Evolutionary conservation across 345 rosid species (phyloP), one percentile per base, ranked within the genome.

Genomic region (Eucalyptus cladocalyx): DNA sequence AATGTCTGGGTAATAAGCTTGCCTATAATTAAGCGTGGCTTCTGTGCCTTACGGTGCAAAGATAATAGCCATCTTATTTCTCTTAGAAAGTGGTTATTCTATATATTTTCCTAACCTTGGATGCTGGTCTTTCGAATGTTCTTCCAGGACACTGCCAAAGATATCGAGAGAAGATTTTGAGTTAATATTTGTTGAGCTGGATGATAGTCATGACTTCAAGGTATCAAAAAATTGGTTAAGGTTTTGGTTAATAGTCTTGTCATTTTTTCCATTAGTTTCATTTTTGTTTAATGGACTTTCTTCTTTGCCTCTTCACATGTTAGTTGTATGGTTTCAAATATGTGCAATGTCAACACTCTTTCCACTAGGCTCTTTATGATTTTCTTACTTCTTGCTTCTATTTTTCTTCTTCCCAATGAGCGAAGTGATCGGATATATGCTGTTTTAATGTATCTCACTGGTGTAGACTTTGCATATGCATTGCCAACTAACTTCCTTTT

Each of bases 181-280:
- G 91, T 91, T 96, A 67, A 97, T 98, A 92, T 98, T 98, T 93
- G 95, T 94, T 93, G 99, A 95, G 91, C 95, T 98, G 92, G 99
- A 98, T 90, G 99, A 98, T 91, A 93, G 94, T 90, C 95, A 80
- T 92, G 99, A 98, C 93, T 97, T 98, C 92, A 97, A 95, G 99
- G 99, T 98, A 95, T 37, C 87, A 17, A 80, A 86, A 48, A 83
- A 60, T 90, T 43, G 87, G 87, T 87, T 37, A 47, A 30, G 40
- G 86, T 48, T 80, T 72, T 80, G 62, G 49, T 89, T 12, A 72
- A 34, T 51, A 51, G 54, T 30, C 67, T 85, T 18, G 69, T 65
- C 58, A 18, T 86, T 19, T 34, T 28, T 85, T 28, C 80, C 83
- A 32, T 37, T 53, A 34, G 42, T 12, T 86, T 17, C 53, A 11